phyloP scores from a whole-genome alignment of 257 asterid genomes.

The Nemophila menziesii region DNA sequence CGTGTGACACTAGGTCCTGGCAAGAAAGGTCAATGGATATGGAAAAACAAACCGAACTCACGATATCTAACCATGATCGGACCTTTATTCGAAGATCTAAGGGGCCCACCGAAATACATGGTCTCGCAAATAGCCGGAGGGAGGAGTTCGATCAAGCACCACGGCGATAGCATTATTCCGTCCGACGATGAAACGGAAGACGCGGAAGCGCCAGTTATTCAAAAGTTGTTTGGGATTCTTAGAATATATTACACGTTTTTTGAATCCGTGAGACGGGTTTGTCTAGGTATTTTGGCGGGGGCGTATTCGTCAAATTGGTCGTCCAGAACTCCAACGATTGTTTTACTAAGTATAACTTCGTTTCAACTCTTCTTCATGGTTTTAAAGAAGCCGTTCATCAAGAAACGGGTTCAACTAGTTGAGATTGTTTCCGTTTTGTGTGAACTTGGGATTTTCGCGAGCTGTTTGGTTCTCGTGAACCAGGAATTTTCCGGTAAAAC shows the following conservation, averaged over 20 bases:
- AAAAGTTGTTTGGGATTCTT: conserved; percentile 72
- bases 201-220: conserved; percentile 83
- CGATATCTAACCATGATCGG: conserved; percentile 44
- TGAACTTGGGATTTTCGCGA: conserved; percentile 42
- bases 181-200: conserved; percentile 90
- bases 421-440: conserved; percentile 60
- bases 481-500: conserved; percentile 24
- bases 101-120: conserved; percentile 98
- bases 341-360: conserved; percentile 46
- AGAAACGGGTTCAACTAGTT: conserved; percentile 70
- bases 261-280: conserved; percentile 46
- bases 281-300: conserved; percentile 59
- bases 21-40: conserved; percentile 95
- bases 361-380: conserved; percentile 89
- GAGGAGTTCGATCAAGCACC: conserved; percentile 25
- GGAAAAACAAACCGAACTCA: conserved; percentile 49
- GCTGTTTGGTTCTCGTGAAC: conserved; percentile 39
- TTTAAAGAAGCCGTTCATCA: conserved; percentile 87
- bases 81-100: conserved; percentile 81
- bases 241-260: conserved; percentile 74
- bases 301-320: conserved; percentile 46
- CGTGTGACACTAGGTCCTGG: conserved; percentile 90
- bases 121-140: conserved; percentile 62
- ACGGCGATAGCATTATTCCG: conserved; percentile 54
- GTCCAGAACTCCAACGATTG: conserved; percentile 36